Evolutionary conservation across 2,329 filamentous ascomycete genomes (phyloP).

Genomic region (Epichloe uncinata): DNA sequence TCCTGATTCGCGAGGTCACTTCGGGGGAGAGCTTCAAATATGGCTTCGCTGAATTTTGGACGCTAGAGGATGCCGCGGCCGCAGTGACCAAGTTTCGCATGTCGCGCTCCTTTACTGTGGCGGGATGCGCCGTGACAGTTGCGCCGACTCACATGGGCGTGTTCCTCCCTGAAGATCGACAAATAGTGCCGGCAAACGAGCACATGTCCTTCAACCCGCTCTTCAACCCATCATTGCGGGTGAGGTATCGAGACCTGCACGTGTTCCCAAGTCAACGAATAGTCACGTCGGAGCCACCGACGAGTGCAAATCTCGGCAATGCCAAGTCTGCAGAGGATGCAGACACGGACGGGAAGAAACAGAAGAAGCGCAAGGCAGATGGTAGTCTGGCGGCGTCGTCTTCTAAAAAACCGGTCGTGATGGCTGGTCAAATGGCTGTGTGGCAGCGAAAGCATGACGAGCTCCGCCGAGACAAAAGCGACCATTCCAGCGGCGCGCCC

Average conservation of each 20-base stretch:
- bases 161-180: slow-evolving; percentile 60
- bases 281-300: slow-evolving; percentile 39
- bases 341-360: slow-evolving; percentile 22
- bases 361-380: slow-evolving; percentile 43
- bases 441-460: slow-evolving; percentile 32
- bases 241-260: slow-evolving; percentile 66
- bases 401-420: slow-evolving; percentile 25
- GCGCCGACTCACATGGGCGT: slow-evolving; percentile 76
- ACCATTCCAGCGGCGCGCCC: background rate
- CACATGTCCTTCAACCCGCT: slow-evolving; percentile 57
- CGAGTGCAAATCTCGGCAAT: slow-evolving; percentile 14
- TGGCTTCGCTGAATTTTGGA: slow-evolving; percentile 74
- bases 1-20: slow-evolving; percentile 60
- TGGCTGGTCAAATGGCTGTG: slow-evolving; percentile 30
- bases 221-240: slow-evolving; percentile 51
- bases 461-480: slow-evolving; percentile 15
- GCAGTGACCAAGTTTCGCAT: slow-evolving; percentile 60
- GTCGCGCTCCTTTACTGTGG: slow-evolving; percentile 64
- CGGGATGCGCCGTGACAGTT: slow-evolving; percentile 55
- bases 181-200: slow-evolving; percentile 38
- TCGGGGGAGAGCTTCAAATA: slow-evolving; percentile 70
- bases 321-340: slow-evolving; percentile 14
- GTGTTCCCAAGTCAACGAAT: slow-evolving; percentile 55
- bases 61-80: slow-evolving; percentile 59
- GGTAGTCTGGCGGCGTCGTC: slow-evolving; percentile 14